Evolutionary conservation across 441 rosid genomes (phyloP).

Genomic region (Populus trichocarpa): DNA sequence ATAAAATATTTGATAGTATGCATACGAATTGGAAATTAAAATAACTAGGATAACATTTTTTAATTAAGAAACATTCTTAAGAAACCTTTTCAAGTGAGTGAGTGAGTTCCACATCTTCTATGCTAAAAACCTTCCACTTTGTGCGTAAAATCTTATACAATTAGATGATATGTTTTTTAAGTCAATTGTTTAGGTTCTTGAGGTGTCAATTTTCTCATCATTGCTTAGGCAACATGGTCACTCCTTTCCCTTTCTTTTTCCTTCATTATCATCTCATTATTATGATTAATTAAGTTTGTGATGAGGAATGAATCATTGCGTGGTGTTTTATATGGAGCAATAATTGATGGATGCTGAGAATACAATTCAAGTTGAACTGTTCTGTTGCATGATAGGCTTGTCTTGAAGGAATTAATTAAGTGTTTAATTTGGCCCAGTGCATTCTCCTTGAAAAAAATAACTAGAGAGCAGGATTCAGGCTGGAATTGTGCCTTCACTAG

Average conservation of each 20-base stretch:
- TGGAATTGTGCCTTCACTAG: background rate
- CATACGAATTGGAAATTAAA: background rate
- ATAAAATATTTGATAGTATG: background rate
- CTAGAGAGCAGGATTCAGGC: background rate
- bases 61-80: background rate
- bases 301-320: conserved; percentile 7
- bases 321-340: background rate
- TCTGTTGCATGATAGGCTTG: background rate
- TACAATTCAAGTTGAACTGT: background rate
- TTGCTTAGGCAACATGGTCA: conserved; percentile 4
- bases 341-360: background rate
- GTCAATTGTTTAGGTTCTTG: background rate
- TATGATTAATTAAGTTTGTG: conserved; percentile 11
- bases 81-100: background rate
- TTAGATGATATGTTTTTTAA: background rate
- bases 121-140: background rate
- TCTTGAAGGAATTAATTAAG: background rate
- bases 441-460: background rate
- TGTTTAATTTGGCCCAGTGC: background rate
- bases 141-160: background rate
- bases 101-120: conserved; percentile 1
- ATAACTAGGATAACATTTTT: conserved; percentile 12
- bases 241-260: background rate
- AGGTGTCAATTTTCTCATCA: conserved; percentile 18
- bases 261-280: conserved; percentile 12